Evolutionary conservation across 2,329 filamentous ascomycete species (phyloP).

Genomic region (Tolypocladium capitatum): DNA sequence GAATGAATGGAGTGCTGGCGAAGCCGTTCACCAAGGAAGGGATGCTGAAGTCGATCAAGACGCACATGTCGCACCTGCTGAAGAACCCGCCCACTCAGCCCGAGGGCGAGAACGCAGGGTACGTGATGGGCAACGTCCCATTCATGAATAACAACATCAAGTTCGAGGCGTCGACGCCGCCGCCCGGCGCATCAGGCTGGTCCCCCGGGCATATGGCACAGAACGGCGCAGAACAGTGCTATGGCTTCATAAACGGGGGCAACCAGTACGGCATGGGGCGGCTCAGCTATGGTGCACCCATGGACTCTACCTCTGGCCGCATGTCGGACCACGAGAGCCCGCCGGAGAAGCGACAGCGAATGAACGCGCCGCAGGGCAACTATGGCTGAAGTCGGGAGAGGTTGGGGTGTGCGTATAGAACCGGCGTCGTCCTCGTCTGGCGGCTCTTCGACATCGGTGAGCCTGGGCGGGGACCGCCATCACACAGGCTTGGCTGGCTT

Average conservation of each 20-base stretch:
- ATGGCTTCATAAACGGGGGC: conserved; percentile 31
- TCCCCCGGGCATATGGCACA: conserved; percentile 40
- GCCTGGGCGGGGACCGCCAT: too few relatives aligned
- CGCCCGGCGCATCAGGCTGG: conserved; percentile 30
- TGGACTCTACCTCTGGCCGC: conserved; percentile 16
- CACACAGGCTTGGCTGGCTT: background rate
- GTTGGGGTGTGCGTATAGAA: background rate
- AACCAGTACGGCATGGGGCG: conserved; percentile 23
- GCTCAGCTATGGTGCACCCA: conserved; percentile 11
- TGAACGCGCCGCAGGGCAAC: conserved; percentile 29
- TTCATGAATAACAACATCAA: conserved; percentile 27
- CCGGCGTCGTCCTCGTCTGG: background rate
- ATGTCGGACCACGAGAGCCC: conserved; percentile 28
- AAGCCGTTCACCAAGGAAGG: conserved; percentile 92
- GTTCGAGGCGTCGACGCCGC: conserved; percentile 43
- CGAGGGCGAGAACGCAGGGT: conserved; percentile 19
- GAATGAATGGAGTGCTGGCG: conserved; percentile 94
- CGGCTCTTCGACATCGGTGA: background rate
- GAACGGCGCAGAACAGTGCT: conserved; percentile 29
- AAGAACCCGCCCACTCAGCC: conserved; percentile 44
- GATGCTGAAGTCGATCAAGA: conserved; percentile 74
- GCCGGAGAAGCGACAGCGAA: conserved; percentile 39
- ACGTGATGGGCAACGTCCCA: conserved; percentile 18
- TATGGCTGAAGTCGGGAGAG: conserved; percentile 17
- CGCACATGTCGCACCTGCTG: conserved; percentile 74